Conservation (phyloP, 768 basidiomycete species). For the Coprinopsis sp. region DNA sequence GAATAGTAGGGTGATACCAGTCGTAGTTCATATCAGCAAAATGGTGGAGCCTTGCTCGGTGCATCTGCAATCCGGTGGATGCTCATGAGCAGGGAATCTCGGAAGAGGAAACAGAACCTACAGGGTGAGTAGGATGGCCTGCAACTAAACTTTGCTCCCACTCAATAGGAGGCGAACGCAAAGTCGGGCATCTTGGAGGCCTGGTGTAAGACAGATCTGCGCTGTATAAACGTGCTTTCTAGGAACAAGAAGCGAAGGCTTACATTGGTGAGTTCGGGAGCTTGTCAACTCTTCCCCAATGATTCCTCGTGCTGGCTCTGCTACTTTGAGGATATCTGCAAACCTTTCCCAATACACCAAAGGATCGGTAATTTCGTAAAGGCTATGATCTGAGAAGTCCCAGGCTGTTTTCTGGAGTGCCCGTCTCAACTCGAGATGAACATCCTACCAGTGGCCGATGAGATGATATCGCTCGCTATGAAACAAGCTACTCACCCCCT, state of each 20-base stretch:
- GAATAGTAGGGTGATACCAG: constrained; percentile 51
- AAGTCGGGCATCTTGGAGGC: constrained; percentile 38
- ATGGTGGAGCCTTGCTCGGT: constrained; percentile 44
- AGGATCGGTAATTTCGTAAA: constrained; percentile 29
- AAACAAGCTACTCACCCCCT: neutral
- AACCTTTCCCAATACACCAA: constrained; percentile 39
- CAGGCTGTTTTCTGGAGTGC: constrained; percentile 31
- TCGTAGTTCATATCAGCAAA: constrained; percentile 35
- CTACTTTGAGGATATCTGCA: constrained; percentile 31
- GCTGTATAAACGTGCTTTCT: neutral
- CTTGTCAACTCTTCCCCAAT: constrained; percentile 41
- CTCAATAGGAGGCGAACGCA: constrained; percentile 39
- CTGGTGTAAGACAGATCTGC: constrained; percentile 34
- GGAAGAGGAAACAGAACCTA: constrained; percentile 26
- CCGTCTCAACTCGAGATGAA: no score
- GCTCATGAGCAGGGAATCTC: neutral
- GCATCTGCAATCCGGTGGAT: constrained; percentile 37
- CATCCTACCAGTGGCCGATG: no score
- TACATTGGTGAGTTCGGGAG: constrained; percentile 42
- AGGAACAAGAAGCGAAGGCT: constrained; percentile 7
- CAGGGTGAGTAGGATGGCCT: constrained; percentile 59
- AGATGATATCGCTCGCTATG: neutral
- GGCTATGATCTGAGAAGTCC: constrained; percentile 22
- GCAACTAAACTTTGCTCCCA: constrained; percentile 59
- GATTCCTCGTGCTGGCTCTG: constrained; percentile 24